Base-by-base conservation (phyloP, 1,139 yeast species). In the Sugiyamaella xylanicola region DNA sequence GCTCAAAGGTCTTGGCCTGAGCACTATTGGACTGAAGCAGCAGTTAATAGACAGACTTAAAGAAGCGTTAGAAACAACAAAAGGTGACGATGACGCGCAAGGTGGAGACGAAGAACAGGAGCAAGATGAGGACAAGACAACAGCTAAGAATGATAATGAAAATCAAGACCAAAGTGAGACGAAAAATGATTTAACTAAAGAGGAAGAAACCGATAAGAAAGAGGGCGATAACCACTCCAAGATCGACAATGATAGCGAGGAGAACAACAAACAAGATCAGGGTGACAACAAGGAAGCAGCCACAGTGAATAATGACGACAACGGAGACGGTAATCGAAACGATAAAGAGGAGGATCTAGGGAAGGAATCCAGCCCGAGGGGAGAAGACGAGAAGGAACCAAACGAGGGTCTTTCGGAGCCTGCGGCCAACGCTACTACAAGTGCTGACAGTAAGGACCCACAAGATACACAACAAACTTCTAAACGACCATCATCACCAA, bases 1-100 rank as follows among this genome's bases (percentile, higher is more conserved):
- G 4, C 45, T 51, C 17, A 51, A 43, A 37, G 39, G 35, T 32
- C 42, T 35, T 9, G 54, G 54, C 22, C 21, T 51, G 37, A 51
- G 54, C 35, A 51, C 54, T 43, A 36, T 40, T 2, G 54, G 54
- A 13, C 16, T 51, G n/a, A 51, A 51, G 48, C 32, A 51, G 37
- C 49, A 51, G 16, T 39, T 51, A 13, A 45, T 51, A 2, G 29
- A 25, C 11, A 35, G 54, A 45, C 43, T 51, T 9, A 17, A 45
- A 15, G 50, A 44, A 19, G 50, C 43, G 11, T 13, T 39, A 3
- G 29, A 42, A 13, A 11, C 29, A n/a, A 17, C 29, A n/a, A 17
- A 49, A 25, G 21, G 2, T 7, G 29, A 9, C 8, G 48, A 13
- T 3, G 40, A 25, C 8, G 27, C 13, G 4, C 27, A 15, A 40